phyloP scores from a whole-genome alignment of 306 rosid genomes.

The Trifolium pratense region DNA sequence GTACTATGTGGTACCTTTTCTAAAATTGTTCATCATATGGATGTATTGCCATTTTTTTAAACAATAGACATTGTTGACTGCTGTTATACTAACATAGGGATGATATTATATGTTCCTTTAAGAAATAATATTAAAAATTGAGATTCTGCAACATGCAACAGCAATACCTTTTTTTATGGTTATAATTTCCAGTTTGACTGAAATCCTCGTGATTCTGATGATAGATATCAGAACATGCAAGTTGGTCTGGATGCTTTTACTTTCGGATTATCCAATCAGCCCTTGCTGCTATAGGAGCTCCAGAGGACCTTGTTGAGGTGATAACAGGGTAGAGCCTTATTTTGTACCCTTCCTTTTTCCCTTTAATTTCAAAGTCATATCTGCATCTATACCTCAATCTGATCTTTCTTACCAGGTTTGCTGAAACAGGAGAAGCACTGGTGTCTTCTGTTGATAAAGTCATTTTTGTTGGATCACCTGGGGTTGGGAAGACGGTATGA shows the following conservation, averaged over 20 bases:
- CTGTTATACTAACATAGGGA: conserved; percentile 30
- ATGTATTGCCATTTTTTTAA: conserved; percentile 22
- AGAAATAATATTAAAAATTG: conserved; percentile 13
- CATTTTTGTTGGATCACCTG: conserved; percentile 96
- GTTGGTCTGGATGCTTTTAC: conserved; percentile 99
- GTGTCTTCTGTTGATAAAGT: conserved; percentile 93
- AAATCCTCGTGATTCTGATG: conserved; percentile 42
- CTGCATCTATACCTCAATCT: conserved; percentile 36
- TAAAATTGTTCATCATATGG: conserved; percentile 33
- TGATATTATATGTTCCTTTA: conserved; percentile 18
- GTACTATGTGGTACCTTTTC: conserved; percentile 21
- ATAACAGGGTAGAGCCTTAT: conserved; percentile 77
- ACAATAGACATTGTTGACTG: conserved; percentile 35
- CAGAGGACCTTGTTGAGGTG: conserved; percentile 93
- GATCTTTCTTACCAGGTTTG: conserved; percentile 67
- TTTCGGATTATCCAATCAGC: conserved; percentile 95
- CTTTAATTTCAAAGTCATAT: conserved; percentile 25
- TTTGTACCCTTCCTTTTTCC: conserved; percentile 28
- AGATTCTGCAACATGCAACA: conserved; percentile 24
- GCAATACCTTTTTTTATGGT: conserved; percentile 25
- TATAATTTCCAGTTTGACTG: conserved; percentile 43
- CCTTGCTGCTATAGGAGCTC: conserved; percentile 98
- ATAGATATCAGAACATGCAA: conserved; percentile 95
- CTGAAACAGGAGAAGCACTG: conserved; percentile 95
- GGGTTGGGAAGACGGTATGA: conserved; percentile 94